A percentile compares a stretch with the other conserved stretches of the same genome.
These are phyloP conservation scores for Lachancea waltii DNA, from an alignment of 805 yeast genomes.

Conservation along the genomic window DNA sequence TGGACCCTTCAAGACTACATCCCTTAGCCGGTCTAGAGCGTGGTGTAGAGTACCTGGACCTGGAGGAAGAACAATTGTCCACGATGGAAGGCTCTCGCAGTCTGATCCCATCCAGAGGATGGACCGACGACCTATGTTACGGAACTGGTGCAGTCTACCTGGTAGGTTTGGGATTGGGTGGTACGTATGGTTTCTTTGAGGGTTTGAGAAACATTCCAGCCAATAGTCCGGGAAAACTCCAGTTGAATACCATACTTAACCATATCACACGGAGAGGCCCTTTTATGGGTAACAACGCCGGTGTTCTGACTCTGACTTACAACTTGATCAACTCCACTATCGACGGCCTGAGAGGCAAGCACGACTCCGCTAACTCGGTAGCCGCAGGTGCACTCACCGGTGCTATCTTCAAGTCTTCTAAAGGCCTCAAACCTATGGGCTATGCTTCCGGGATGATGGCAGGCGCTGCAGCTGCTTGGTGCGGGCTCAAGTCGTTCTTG, in stretches of 20 bases:
- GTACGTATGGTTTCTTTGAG: conserved; percentile 79
- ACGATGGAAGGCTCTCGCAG: conserved; percentile 86
- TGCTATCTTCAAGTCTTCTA: conserved; percentile 79
- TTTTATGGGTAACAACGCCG: conserved; percentile 89
- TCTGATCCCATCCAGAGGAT: conserved; percentile 89
- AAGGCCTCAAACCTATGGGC: conserved; percentile 83
- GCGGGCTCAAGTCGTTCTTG: conserved; percentile 55
- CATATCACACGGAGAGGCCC: conserved; percentile 95
- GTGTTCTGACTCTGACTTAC: conserved; percentile 85
- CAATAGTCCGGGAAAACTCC: conserved; percentile 69
- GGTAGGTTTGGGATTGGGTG: conserved; percentile 82
- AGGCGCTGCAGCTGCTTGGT: conserved; percentile 90
- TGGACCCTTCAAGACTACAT: conserved; percentile 71
- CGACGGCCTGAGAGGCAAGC: conserved; percentile 79
- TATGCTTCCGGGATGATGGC: conserved; percentile 79
- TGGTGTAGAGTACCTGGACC: conserved; percentile 82
- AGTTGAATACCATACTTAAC: conserved; percentile 84
- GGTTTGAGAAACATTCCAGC: conserved; percentile 76
- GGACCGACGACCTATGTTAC: conserved; percentile 95
- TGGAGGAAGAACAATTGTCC: conserved; percentile 75
- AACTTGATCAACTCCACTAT: conserved; percentile 75
- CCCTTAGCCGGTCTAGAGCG: conserved; percentile 90
- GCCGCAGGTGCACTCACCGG: conserved; percentile 91
- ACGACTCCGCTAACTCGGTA: conserved; percentile 77
- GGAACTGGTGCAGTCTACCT: conserved; percentile 95